Percentiles rank a stretch among this genome's conserved stretches.
Conservation (phyloP, 768 basidiomycete species). For the Tulasnella sp. region DNA sequence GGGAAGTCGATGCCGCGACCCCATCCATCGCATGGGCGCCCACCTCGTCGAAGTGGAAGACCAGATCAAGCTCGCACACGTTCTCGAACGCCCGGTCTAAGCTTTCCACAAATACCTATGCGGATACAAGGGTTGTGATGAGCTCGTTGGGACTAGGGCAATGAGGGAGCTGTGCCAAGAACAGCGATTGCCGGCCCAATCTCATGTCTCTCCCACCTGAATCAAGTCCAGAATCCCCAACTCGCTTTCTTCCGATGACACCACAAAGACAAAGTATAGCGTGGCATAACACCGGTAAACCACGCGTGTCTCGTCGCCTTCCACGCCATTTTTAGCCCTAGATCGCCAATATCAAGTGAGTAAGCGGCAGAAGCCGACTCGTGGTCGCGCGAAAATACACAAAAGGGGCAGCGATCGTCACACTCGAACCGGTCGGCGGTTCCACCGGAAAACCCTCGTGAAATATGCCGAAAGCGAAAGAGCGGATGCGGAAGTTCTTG, state of each 20-base stretch:
- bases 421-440: conserved; percentile 52
- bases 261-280: conserved; percentile 95
- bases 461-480: not conserved
- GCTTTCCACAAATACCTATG: conserved; percentile 94
- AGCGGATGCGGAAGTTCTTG: not conserved
- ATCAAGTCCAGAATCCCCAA: conserved; percentile 95
- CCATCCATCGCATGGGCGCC: not conserved
- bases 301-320: conserved; percentile 61
- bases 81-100: conserved; percentile 96
- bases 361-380: conserved; percentile 11
- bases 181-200: no score
- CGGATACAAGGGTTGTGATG: conserved; percentile 23
- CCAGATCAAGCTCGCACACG: conserved; percentile 96
- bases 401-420: conserved; percentile 40
- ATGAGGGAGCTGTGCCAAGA: conserved; percentile 5
- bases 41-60: conserved; percentile 98
- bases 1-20: not conserved
- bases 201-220: conserved; percentile 63
- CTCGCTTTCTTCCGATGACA: conserved; percentile 95
- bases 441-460: conserved; percentile 55
- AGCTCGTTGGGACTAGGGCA: not conserved
- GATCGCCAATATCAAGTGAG: conserved; percentile 35
- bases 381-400: not conserved
- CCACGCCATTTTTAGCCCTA: conserved; percentile 35
- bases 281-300: conserved; percentile 97